Evolutionary conservation across 2,329 filamentous ascomycete species (phyloP).

Genomic region (Biscogniauxia sp.): DNA sequence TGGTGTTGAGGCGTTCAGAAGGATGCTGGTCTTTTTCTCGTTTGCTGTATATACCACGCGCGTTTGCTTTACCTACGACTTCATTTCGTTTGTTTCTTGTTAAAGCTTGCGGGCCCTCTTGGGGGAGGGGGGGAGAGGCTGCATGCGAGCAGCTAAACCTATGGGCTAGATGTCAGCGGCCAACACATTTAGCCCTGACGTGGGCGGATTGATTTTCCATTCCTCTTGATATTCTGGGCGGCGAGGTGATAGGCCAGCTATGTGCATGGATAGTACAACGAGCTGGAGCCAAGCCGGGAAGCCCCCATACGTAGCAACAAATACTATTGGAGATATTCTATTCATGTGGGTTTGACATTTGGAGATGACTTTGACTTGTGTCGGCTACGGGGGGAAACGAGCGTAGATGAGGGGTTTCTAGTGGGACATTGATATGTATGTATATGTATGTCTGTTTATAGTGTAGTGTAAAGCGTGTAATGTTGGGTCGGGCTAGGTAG

Average conservation of each 20-base stretch:
- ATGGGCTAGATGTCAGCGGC: background rate
- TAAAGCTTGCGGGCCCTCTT: background rate
- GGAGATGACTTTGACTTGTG: background rate
- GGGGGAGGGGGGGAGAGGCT: background rate
- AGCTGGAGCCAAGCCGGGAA: background rate
- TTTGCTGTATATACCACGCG: background rate
- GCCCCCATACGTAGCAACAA: background rate
- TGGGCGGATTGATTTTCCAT: background rate
- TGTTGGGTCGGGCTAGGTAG: too few species aligned
- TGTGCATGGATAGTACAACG: background rate
- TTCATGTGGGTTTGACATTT: background rate
- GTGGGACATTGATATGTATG: background rate
- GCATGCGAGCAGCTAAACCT: background rate
- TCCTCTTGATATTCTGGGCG: background rate
- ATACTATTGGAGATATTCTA: background rate
- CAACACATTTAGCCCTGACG: background rate
- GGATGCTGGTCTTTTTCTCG: background rate
- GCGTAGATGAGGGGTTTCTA: background rate
- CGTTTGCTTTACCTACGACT: background rate
- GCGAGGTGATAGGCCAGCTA: background rate
- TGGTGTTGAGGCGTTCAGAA: background rate
- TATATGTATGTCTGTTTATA: background rate
- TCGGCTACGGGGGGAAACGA: background rate
- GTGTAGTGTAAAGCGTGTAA: too few species aligned
- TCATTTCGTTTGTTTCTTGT: background rate